Evolutionary conservation across 441 rosid species (phyloP), one percentile per base, ranked within the genome.

Genomic region (Cnidoscolus chayamansa): DNA sequence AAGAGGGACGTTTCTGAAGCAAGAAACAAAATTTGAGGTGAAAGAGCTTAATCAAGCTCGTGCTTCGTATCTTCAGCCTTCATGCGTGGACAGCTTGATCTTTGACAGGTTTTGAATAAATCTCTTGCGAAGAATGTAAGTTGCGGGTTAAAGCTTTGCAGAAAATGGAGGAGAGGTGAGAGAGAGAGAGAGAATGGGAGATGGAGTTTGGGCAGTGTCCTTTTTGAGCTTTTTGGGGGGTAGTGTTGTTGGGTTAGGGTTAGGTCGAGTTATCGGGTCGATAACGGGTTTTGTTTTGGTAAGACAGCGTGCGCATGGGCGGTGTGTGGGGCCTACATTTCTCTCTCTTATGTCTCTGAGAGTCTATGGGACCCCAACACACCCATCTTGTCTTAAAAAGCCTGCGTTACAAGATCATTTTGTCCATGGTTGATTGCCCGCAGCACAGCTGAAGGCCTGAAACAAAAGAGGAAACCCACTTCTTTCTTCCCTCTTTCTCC

Each of bases 261-360:
- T 81, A 78, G 87, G 88, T 80, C 68, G 78, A 55, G 80, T 78
- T 20, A 67, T 72, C 47, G 80, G 85, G 70, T 76, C 60, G 83
- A 80, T 70, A 78, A 71, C 67, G 78, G 86, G 79, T 74, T 81
- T 70, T 75, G 81, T 81, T 83, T 84, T 80, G 86, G 90, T 84
- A 77, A 83, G 82, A 83, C 88, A 81, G 82, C 84, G 86, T 86
- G 88, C 91, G 85, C 89, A 85, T 91, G 94, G 90, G 88, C 86
- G 90, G 89, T 91, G 86, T 71, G 86, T 83, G 88, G 94, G 80
- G n/a, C 86, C 84, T 72, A 54, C 71, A 31, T 72, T 77, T 72
- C 72, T 60, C 56, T 25, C 55, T 50, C 78, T 76, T 79, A 78
- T 77, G 79, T 79, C 84, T 62, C 70, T 67, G 75, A 58, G 7